Percentiles rank a stretch among this genome's conserved stretches.
Conservation (phyloP, 306 rosid species). For the Lathyrus sativus region DNA sequence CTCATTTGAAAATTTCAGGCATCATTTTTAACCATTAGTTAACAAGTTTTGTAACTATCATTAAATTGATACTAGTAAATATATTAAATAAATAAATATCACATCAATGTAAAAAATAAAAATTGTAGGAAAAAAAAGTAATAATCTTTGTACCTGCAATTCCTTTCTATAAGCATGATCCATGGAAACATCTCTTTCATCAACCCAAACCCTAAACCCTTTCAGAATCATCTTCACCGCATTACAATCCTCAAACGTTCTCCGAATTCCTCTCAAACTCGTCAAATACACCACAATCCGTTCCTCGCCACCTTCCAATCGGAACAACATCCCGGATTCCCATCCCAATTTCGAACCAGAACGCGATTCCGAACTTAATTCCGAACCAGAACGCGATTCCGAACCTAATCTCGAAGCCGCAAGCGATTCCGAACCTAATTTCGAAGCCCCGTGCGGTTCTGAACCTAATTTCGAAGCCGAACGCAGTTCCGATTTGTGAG, state of each 20-base stretch:
- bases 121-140: neutral
- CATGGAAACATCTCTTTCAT: constrained; percentile 88
- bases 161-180: constrained; percentile 66
- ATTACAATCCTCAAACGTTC: constrained; percentile 90
- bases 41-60: neutral
- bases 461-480: neutral
- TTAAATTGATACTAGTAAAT: neutral
- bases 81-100: neutral
- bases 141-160: constrained; percentile 38
- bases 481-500: neutral
- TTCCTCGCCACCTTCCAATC: constrained; percentile 68
- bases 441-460: neutral
- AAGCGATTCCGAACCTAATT: neutral
- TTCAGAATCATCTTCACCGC: constrained; percentile 76
- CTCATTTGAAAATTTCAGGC: neutral
- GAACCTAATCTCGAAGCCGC: neutral
- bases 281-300: constrained; percentile 80
- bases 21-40: neutral
- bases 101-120: neutral
- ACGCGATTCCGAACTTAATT: constrained; percentile 39
- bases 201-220: constrained; percentile 95
- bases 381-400: constrained; percentile 26
- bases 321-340: constrained; percentile 47
- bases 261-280: constrained; percentile 78
- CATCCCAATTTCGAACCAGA: constrained; percentile 37